Base-by-base conservation (phyloP, 2,329 filamentous ascomycete genomes). In the Exophiala phaeomuriformis region DNA sequence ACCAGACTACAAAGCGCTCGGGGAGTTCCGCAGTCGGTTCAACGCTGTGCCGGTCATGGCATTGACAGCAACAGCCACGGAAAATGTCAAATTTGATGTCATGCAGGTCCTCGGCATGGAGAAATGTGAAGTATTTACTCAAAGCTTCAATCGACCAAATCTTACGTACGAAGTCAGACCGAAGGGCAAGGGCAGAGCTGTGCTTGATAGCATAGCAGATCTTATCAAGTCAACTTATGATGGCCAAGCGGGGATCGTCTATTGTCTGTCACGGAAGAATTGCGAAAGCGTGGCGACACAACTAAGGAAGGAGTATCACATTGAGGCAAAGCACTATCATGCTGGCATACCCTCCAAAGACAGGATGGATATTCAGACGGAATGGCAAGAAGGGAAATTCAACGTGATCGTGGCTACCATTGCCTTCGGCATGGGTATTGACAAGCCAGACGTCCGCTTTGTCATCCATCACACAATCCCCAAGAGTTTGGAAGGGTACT, bases 361-460 rank as follows among this genome's bases (percentile, higher is more conserved):
- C 48, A 91, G 91, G 67, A 76, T 77, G 1, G 68, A 77, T 4
- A 79, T 93, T 3, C 91, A 97, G 68, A 79, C 79, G 56, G 70
- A 82, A 31, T 98, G 93, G 93, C 93, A 98, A 68, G 74, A 72
- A 41, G 89, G 90, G 4, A 72, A 76, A 48, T 80, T 85, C 64
- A 86, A 95, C 62, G 87, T 98, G 33, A 94, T 98, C 41, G 93
- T 98, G 47, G 94, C 93, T 19, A 98, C 93, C 0, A 97, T 98
- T 68, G 93, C 93, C 28, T 98, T 98, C 67, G 93, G 93, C 4
- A 98, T 98, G 93, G 93, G 93, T n/a, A 98, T 98, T 61, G 93
- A 98, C 74, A 98, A 98, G 69, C 82, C 90, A 0, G 86, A 98
- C 67, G 93, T 98, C 45, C 86, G 93, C 30, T 98, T 95, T 67